Evolutionary conservation across 1,284 basidiomycete species (phyloP), one percentile per base, ranked within the genome.

Genomic region (Cutaneotrichosporon dermatis): DNA sequence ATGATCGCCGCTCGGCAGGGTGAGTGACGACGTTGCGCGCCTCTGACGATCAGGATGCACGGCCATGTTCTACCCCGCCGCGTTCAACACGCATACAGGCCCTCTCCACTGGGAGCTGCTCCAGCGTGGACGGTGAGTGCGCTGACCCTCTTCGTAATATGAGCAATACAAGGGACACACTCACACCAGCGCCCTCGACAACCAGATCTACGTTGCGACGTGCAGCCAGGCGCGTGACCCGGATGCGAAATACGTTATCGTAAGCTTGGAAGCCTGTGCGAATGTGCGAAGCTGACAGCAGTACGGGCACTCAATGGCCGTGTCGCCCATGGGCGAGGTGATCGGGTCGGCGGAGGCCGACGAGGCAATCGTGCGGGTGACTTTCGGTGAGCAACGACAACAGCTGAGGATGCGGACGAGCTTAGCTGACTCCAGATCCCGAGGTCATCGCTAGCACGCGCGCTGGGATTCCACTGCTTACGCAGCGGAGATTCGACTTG

Each of bases 101-200:
- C 92, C 92, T 0, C 80, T 94, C 50, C 90, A 95, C 72, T 96
- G 92, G 92, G 90, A 93, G 71, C 81, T 96, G 3, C 80, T 96
- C 9, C 88, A 90, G 69, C 83, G 89, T 51, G 51, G 41, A 85
- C 85, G 51, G 46, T 49, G 11, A 4, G 46, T 16, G 25, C 25
- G 25, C 25, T 3, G 25, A 25, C 25, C 25, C 25, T 25, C 25
- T 25, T 25, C 25, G 25, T 3, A 25, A 25, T 3, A 2, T 25
- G 25, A 25, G 25, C 25, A 25, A 25, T 25, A 25, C 25, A 2
- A 3, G 2, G 25, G 3, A 25, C 25, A 3, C 25, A 40, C 46
- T 49, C 12, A 49, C 46, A 5, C 34, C 34, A 83, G 92, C 52
- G 92, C 92, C 6, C 84, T 90, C 11, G 92, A 96, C 73, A 94